Evolutionary conservation across 345 rosid species (phyloP).

Genomic region (Camelina hispida): DNA sequence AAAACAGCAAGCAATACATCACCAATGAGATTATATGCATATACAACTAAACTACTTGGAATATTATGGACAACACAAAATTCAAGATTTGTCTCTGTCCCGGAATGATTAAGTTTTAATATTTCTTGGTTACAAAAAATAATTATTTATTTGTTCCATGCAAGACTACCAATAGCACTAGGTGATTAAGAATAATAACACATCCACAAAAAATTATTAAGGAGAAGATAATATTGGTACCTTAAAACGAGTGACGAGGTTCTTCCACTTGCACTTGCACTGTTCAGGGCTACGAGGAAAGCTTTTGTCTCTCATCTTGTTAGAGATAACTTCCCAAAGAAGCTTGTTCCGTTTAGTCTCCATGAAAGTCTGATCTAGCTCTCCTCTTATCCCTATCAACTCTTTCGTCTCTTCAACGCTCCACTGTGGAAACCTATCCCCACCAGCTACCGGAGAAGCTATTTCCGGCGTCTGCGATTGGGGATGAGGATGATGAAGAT

Average conservation of each 20-base stretch:
- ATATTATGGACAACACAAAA: neutral
- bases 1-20: conserved; percentile 7
- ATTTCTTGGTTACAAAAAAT: neutral
- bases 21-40: conserved; percentile 11
- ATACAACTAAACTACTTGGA: neutral
- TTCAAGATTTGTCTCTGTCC: neutral
- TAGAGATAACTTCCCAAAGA: conserved; percentile 85
- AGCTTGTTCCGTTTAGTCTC: conserved; percentile 94
- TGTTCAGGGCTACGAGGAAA: conserved; percentile 91
- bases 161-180: conserved; percentile 2
- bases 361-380: conserved; percentile 86
- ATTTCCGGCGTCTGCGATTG: conserved; percentile 52
- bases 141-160: conserved; percentile 23
- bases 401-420: conserved; percentile 86
- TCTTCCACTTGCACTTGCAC: conserved; percentile 99
- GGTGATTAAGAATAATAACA: conserved; percentile 1
- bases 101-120: neutral
- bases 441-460: conserved; percentile 38
- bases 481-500: conserved; percentile 46
- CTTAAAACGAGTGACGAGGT: conserved; percentile 96
- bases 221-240: conserved; percentile 48
- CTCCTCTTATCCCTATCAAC: conserved; percentile 78
- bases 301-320: conserved; percentile 79
- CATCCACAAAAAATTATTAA: neutral
- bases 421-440: conserved; percentile 98